Evolutionary conservation across 1,139 yeast species (phyloP), one percentile per base, ranked within the genome.

Genomic region (Scheffersomyces segobiensis): DNA sequence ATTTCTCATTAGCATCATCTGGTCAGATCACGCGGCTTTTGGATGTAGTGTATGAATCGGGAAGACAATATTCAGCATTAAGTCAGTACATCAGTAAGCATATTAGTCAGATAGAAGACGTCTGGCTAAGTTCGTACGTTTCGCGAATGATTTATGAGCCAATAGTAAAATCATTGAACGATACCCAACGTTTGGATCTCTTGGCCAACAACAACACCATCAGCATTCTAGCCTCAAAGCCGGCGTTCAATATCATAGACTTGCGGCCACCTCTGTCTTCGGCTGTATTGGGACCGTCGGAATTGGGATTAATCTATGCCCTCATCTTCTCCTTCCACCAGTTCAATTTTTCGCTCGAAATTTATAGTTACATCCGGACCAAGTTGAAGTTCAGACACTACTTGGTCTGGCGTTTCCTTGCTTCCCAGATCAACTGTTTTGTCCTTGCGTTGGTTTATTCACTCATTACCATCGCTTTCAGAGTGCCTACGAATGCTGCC

Each of bases 391-490:
- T 81, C 48, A 67, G 66, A 52, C 84, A 84, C 52, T 81, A 79
- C 65, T 55, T 86, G 14, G 54, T 81, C 2, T 87, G 84, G 73
- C 75, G 93, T 56, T 63, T 84, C 22, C 20, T 78, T 1, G 72
- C 85, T 3, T 76, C 86, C 5, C 82, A 81, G 63, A 49, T 80
- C 0, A 79, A 85, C 21, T 84, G 82, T 60, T 71, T 87, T 54
- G 67, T 87, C 46, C 70, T 87, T 39, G 81, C 89, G 0, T 71
- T 88, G 55, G 81, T 85, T 54, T 86, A 84, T 65, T 77, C 85
- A 39, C 70, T 87, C 49, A 84, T 86, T 6, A 82, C 90, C n/a
- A 79, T 87, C 7, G 87, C 88, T 1, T 87, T 83, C 73, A 85
- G 82, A 62, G 77, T 86, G 10, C 82, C 87, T 59, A 82, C 85